Evolutionary conservation across 352 stramenopile species (phyloP), one percentile per base, ranked within the genome.

Genomic region (Phytophthora cactorum): DNA sequence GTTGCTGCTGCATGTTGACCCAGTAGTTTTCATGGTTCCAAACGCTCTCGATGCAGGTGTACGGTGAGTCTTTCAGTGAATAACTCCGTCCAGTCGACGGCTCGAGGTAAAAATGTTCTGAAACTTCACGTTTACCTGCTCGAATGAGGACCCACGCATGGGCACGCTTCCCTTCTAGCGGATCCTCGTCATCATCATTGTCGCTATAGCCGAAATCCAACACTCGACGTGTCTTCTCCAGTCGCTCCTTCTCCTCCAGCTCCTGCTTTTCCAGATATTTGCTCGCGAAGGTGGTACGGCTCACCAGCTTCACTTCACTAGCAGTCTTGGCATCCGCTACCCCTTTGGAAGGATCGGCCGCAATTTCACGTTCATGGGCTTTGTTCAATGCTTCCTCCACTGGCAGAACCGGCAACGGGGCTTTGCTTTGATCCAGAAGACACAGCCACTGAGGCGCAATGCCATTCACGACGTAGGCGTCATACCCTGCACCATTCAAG

Each of bases 1-100:
- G 73, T 22, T 91, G 86, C 34, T 78, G 73, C 62, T 97, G 92
- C 88, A 98, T 98, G 77, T 98, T 98, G 17, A 98, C 88, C 92
- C 93, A 99, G 65, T 95, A 98, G 72, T 99, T 99, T 57, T 96
- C 88, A 61, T 97, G 75, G 67, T 98, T 99, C 81, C 94, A 99
- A 2, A 98, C 80, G 17, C 70, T 87, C 68, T 98, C 93, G 6
- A 98, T 85, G 34, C 59, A 64, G 4, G 78, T 59, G 77, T 99
- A 99, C 5, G 97, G 96, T 3, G 72, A 76, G 15, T 92, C 80
- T 17, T 74, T 56, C 2, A 97, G 41, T 8, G 84, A 72, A 69
- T 98, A 99, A 10, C 81, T 70, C 1, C 82, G 75, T 1, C 95
- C 95, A 1, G 96, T 99, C 2, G 95, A 96, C 22, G 95, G 81